Percentiles rank a stretch among this genome's conserved stretches.
Conservation (phyloP, 1,139 yeast species). For the Geotrichum australiense region DNA sequence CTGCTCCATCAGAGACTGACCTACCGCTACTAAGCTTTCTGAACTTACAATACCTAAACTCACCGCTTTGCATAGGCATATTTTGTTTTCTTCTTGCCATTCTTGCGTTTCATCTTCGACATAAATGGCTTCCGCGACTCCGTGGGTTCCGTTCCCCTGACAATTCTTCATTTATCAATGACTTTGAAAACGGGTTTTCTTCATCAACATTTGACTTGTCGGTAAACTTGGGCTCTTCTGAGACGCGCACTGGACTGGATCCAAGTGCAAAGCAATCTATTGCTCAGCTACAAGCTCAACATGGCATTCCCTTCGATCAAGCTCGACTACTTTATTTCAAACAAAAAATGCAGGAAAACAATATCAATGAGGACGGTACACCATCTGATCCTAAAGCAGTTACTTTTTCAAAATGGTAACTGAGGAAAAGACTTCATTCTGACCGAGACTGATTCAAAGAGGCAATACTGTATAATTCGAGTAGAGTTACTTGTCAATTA, state of each 20-base stretch:
- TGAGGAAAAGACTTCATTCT: too few relatives aligned
- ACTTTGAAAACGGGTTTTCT: conserved; percentile 57
- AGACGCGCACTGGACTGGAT: conserved; percentile 51
- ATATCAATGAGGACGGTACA: conserved; percentile 42
- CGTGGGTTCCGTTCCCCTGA: too few relatives aligned
- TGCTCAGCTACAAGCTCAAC: conserved; percentile 47
- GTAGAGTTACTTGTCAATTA: too few relatives aligned
- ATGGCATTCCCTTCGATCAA: conserved; percentile 53
- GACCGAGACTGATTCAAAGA: too few relatives aligned
- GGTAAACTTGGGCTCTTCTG: conserved; percentile 41
- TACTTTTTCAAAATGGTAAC: conserved; percentile 29
- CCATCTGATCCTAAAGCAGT: conserved; percentile 44
- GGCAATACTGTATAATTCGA: too few relatives aligned
- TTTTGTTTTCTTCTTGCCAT: too few relatives aligned
- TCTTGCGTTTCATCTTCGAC: too few relatives aligned
- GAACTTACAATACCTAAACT: too few relatives aligned
- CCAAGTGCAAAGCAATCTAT: conserved; percentile 48
- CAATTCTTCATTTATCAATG: conserved; percentile 32
- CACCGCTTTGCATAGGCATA: too few relatives aligned
- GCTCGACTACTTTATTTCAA: conserved; percentile 55
- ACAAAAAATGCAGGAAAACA: conserved; percentile 43
- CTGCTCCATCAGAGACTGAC: too few relatives aligned
- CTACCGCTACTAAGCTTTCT: too few relatives aligned
- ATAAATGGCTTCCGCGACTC: too few relatives aligned
- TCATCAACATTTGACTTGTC: conserved; percentile 50